Conservation (phyloP, 2,329 filamentous ascomycete species). For the Aureobasidium mangrovei region DNA sequence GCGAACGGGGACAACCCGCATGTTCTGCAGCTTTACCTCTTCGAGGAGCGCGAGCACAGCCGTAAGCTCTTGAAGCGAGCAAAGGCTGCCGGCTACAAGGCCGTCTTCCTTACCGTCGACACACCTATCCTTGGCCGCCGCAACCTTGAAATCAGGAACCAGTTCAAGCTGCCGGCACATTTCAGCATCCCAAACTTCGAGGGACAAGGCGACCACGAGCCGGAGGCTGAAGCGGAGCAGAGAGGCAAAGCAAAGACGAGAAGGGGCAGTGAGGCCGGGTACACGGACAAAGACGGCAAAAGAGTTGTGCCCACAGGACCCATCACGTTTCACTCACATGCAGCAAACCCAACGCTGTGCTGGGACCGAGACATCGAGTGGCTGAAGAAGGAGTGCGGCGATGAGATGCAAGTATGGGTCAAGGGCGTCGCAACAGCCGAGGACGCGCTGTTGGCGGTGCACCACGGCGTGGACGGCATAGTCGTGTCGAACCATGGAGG, state of each 20-base stretch:
- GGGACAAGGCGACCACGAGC: conserved; percentile 18
- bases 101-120: conserved; percentile 49
- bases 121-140: conserved; percentile 46
- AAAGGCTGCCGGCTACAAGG: conserved; percentile 42
- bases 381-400: conserved; percentile 36
- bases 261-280: conserved; percentile 20
- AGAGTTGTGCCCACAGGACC: conserved; percentile 25
- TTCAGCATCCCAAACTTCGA: conserved; percentile 30
- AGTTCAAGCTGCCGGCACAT: conserved; percentile 35
- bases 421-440: conserved; percentile 36
- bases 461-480: conserved; percentile 32
- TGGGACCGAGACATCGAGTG: conserved; percentile 46
- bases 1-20: conserved; percentile 34
- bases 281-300: conserved; percentile 14
- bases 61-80: conserved; percentile 30
- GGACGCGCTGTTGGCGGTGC: conserved; percentile 39
- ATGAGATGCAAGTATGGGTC: conserved; percentile 41
- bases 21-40: conserved; percentile 47
- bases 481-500: conserved; percentile 49
- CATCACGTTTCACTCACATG: conserved; percentile 33
- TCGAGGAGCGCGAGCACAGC: conserved; percentile 45
- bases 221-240: conserved; percentile 16
- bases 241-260: conserved; percentile 13
- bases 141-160: conserved; percentile 47
- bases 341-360: conserved; percentile 30